Conservation (phyloP, 2,329 filamentous ascomycete genomes). For the Diaporthe australafricana region DNA sequence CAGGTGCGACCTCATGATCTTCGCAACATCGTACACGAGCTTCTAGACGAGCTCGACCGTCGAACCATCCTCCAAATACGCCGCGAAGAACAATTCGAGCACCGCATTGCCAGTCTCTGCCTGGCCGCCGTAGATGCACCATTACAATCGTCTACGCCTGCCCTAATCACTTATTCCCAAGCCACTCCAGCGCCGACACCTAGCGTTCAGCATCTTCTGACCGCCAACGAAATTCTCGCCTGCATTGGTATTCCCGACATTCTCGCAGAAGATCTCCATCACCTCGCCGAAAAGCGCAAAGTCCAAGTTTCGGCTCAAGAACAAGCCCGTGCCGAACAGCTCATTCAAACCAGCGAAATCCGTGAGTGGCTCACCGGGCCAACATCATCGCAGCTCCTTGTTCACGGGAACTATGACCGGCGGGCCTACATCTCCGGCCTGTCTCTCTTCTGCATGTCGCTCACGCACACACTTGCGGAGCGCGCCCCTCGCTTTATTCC, state of each 20-base stretch:
- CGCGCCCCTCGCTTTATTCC: not conserved
- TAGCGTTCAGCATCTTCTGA: not conserved
- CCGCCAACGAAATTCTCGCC: not conserved
- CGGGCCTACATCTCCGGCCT: not conserved
- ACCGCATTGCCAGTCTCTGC: too few relatives aligned
- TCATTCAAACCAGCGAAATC: not conserved
- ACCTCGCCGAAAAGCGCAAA: not conserved
- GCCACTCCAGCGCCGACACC: not conserved
- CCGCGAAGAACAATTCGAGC: too few relatives aligned
- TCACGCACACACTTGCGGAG: not conserved
- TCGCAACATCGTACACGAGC: not conserved
- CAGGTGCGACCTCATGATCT: not conserved
- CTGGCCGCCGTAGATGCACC: too few relatives aligned
- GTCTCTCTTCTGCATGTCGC: slow-evolving; percentile 8
- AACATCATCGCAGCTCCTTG: not conserved
- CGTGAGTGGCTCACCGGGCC: not conserved
- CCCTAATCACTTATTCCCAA: not conserved
- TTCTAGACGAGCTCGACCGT: not conserved
- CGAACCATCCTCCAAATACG: not conserved
- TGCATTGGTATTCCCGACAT: slow-evolving; percentile 5
- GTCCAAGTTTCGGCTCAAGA: not conserved
- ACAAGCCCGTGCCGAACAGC: not conserved
- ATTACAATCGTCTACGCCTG: too few relatives aligned
- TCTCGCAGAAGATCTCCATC: not conserved
- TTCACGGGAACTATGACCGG: not conserved